Conservation (phyloP, 2,329 filamentous ascomycete species). For the Diplodia seriata region DNA sequence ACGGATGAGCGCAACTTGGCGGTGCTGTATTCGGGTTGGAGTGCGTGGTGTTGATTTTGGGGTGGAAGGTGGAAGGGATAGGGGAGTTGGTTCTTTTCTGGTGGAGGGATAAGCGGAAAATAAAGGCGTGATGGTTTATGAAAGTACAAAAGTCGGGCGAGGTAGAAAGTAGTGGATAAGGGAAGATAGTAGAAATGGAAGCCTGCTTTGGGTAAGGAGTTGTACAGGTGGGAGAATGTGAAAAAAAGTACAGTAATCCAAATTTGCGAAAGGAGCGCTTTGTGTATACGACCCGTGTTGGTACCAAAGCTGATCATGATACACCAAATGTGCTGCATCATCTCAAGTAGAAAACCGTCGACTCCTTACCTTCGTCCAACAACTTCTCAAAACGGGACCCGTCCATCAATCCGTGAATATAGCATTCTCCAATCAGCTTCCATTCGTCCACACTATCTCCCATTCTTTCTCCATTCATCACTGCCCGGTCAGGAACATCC, state of each 20-base stretch:
- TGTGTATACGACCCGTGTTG: no score
- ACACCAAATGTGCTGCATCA: neutral
- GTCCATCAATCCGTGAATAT: neutral
- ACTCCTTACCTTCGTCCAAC: neutral
- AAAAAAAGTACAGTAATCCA: no score
- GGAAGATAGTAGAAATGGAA: no score
- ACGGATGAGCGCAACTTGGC: conserved; percentile 92
- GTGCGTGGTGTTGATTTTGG: conserved; percentile 28
- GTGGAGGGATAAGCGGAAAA: neutral
- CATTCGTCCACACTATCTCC: neutral
- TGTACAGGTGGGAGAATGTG: no score
- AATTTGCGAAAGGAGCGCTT: no score
- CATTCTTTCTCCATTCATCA: neutral
- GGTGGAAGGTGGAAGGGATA: no score
- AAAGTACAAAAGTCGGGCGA: no score
- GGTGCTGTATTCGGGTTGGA: conserved; percentile 67
- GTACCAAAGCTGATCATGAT: no score
- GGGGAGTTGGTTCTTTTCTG: neutral
- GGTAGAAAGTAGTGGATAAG: no score
- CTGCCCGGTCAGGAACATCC: neutral
- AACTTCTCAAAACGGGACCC: neutral
- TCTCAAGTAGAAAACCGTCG: neutral
- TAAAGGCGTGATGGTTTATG: neutral
- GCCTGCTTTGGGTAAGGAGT: no score
- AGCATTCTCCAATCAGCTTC: neutral